Base-by-base conservation (phyloP, 306 rosid species). In the Adenanthera pavonina region DNA sequence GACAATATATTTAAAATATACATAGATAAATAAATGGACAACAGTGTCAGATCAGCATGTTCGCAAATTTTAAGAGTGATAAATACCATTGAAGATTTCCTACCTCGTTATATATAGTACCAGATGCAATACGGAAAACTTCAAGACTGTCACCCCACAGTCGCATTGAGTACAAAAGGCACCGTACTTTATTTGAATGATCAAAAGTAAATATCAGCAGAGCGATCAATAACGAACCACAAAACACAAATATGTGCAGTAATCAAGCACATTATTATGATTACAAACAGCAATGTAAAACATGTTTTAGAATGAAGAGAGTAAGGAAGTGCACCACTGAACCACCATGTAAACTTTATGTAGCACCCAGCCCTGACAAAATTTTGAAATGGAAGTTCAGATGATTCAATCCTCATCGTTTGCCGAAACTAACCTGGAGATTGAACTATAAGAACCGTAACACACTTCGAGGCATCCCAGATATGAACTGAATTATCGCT, bases 51-150 rank as follows among this genome's bases (percentile, higher is more conserved):
- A 70, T 56, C 49, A 72, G 61, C 33, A 16, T 17, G 11, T 34
- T 30, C 33, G 77, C 60, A 14, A 15, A 14, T 71, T 10, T 46
- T 4, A 44, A 19, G 40, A 4, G 17, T 12, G 20, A 41, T 41
- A 52, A 72, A 52, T 33, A 53, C 38, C 70, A 70, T 53, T 16
- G 12, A n/a, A 80, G 17, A 75, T 52, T 47, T 48, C 81, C 77
- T 82, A 95, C 98, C 98, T 93, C 96, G 14, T 95, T 93, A 85
- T 77, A 93, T 79, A 95, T 93, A 52, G 99, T 90, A 83, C 99
- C 98, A 48, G 96, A 95, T 67, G 98, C 99, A 81, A 95, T 77
- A 3, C 85, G 89, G 79, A 95, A 94, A 89, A 80, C 88, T 80
- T 90, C 91, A 74, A 95, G 82, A 84, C 82, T 89, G 83, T 86